These are phyloP conservation scores for Fusarium mexicanum DNA, from an alignment of 2,329 filamentous ascomycete species.

Conservation along the genomic window DNA sequence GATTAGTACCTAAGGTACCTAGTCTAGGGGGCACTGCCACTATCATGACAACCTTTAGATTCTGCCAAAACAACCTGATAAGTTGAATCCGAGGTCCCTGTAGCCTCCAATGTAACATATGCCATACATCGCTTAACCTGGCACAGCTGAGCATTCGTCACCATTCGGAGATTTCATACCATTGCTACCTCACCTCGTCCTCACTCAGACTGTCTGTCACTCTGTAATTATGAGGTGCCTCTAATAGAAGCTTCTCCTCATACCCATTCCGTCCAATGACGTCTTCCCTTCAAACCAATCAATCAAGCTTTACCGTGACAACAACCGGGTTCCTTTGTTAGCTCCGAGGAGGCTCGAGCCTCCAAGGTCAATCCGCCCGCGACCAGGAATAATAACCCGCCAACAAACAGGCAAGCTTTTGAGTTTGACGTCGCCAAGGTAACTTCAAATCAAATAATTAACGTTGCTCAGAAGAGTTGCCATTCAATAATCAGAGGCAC, in stretches of 20 bases:
- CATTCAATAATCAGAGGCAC: neutral
- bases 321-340: neutral
- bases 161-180: neutral
- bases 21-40: neutral
- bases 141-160: slow-evolving; percentile 14
- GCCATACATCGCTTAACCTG: slow-evolving; percentile 5
- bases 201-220: neutral
- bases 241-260: slow-evolving; percentile 7
- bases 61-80: neutral
- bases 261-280: slow-evolving; percentile 18
- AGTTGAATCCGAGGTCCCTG: neutral
- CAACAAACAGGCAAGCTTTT: neutral
- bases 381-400: neutral
- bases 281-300: slow-evolving; percentile 16
- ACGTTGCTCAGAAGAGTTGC: neutral
- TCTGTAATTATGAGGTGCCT: neutral
- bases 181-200: neutral
- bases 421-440: neutral
- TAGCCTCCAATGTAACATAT: neutral
- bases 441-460: neutral
- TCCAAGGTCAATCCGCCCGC: neutral
- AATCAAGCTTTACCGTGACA: neutral
- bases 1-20: neutral
- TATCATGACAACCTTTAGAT: slow-evolving; percentile 7
- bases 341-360: neutral